Evolutionary conservation across 2,329 filamentous ascomycete genomes (phyloP).

Genomic region (Aspergillus amoenus): DNA sequence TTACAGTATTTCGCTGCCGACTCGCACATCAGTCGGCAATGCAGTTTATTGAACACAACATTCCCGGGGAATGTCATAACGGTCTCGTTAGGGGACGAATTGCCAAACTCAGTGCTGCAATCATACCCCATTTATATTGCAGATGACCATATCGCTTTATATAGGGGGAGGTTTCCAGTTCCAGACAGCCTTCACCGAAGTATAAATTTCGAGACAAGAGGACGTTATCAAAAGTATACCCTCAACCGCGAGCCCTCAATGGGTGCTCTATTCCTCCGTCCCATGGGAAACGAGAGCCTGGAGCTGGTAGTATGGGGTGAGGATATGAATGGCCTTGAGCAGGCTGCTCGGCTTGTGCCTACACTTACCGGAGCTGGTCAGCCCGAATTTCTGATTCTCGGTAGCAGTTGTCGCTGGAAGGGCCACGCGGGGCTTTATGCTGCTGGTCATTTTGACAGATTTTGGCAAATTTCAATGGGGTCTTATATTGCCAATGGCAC

Average conservation of each 20-base stretch:
- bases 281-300: conserved; percentile 47
- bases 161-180: neutral
- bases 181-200: neutral
- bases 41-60: conserved; percentile 10
- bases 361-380: conserved; percentile 57
- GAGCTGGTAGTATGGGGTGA: conserved; percentile 59
- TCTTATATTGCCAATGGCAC: conserved; percentile 42
- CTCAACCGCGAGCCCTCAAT: conserved; percentile 39
- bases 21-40: conserved; percentile 38
- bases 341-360: conserved; percentile 55
- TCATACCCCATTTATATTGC: conserved; percentile 29
- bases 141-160: conserved; percentile 14
- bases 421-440: conserved; percentile 54
- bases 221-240: conserved; percentile 22
- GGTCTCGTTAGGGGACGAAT: conserved; percentile 24
- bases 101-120: conserved; percentile 17
- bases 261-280: conserved; percentile 54
- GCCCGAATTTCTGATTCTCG: conserved; percentile 57
- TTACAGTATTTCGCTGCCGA: conserved; percentile 60
- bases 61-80: conserved; percentile 48
- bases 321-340: conserved; percentile 47
- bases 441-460: conserved; percentile 56
- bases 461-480: conserved; percentile 52
- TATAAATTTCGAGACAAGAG: conserved; percentile 2
- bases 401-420: conserved; percentile 48